Conservation (phyloP, 2,329 filamentous ascomycete species). For the Dissoconium aciculare region DNA sequence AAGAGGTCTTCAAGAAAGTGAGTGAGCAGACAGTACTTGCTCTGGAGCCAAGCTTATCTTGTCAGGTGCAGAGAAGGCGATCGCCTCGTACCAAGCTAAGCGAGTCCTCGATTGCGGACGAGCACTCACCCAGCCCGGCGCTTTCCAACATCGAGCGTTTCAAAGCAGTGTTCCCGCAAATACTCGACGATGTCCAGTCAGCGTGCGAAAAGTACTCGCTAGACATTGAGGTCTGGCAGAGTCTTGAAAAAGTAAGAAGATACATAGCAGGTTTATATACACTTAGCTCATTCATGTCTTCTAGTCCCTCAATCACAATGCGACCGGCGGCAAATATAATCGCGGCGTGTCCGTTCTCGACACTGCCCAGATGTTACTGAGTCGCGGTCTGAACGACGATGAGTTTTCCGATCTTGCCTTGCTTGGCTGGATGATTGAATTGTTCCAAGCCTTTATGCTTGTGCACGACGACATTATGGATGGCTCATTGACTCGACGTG, state of each 20-base stretch:
- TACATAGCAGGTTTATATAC: neutral
- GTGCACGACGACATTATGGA: conserved; percentile 99
- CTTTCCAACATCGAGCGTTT: conserved; percentile 72
- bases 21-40: no score
- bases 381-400: conserved; percentile 54
- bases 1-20: no score
- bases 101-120: no score
- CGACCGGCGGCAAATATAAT: conserved; percentile 93
- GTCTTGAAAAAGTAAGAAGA: conserved; percentile 63
- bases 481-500: conserved; percentile 80
- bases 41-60: no score
- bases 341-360: conserved; percentile 96
- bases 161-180: conserved; percentile 73
- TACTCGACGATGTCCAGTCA: conserved; percentile 66
- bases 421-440: conserved; percentile 93
- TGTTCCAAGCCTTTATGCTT: conserved; percentile 96
- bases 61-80: no score
- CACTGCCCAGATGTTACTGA: conserved; percentile 66
- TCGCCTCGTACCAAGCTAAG: no score
- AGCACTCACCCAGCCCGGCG: no score
- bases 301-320: conserved; percentile 71
- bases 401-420: conserved; percentile 81
- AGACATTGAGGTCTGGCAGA: conserved; percentile 63
- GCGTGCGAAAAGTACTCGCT: conserved; percentile 72
- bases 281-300: neutral